phyloP scores from a whole-genome alignment of 1,284 basidiomycete genomes.

The Cryptococcus deneoformans region DNA sequence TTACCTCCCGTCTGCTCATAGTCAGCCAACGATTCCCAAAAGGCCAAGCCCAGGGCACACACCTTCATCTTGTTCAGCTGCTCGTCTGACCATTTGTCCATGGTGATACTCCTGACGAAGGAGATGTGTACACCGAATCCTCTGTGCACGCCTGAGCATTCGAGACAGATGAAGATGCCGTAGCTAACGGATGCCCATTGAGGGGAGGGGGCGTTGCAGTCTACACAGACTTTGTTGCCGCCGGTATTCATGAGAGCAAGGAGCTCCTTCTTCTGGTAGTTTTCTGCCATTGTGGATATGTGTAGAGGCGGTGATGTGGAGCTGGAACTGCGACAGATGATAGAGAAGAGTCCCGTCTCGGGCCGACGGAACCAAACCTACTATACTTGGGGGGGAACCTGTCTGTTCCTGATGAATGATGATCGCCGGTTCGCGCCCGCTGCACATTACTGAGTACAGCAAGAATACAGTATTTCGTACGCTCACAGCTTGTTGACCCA shows the following conservation, averaged over 20 bases:
- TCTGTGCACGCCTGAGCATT: conserved; percentile 87
- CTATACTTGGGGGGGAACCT: too few species aligned
- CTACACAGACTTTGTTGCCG: conserved; percentile 72
- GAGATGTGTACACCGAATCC: conserved; percentile 56
- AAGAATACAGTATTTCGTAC: neutral
- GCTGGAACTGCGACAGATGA: too few species aligned
- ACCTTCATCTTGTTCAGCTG: conserved; percentile 90
- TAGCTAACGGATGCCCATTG: conserved; percentile 73
- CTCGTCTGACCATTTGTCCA: conserved; percentile 93
- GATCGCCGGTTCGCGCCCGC: too few species aligned
- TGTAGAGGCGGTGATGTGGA: neutral
- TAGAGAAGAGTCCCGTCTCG: too few species aligned
- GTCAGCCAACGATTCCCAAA: neutral
- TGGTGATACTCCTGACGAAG: conserved; percentile 87
- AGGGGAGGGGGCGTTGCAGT: conserved; percentile 80
- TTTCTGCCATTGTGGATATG: conserved; percentile 59
- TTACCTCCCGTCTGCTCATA: conserved; percentile 73
- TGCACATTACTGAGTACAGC: too few species aligned
- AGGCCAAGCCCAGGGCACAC: conserved; percentile 16
- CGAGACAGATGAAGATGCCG: conserved; percentile 82
- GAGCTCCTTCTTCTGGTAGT: conserved; percentile 58
- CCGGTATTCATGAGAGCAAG: conserved; percentile 70
- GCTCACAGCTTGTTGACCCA: neutral
- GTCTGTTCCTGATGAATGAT: too few species aligned
- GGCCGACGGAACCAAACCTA: too few species aligned